Base-by-base conservation (phyloP, 345 rosid genomes). In the Geranium rotundifolium region DNA sequence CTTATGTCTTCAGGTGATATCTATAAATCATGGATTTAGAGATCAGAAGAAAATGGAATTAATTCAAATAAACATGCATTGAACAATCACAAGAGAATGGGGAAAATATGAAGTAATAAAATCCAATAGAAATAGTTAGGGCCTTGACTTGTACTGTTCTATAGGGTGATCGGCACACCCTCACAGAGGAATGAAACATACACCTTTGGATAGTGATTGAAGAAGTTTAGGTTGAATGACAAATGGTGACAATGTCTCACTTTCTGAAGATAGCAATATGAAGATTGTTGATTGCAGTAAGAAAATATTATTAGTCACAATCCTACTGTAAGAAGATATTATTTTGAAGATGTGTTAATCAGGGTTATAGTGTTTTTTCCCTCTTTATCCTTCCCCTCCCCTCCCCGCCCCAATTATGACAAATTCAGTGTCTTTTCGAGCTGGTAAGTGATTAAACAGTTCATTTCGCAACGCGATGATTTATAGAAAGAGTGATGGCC, bases 1-100 rank as follows among this genome's bases (percentile, higher is more conserved):
- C 82, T 84, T 61, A 93, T 90, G 66, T 90, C 99, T 77, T 81
- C 89, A 10, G 90, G 84, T 68, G 97, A 74, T 75, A 93, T 93
- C 99, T 93, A 70, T 54, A 19, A 66, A 72, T 37, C 50, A 13
- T 70, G 31, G 57, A 59, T 34, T 37, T 18, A 7, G 17, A 39
- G 19, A 58, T 59, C 49, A 31, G 52, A 54, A 61, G 27, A 37
- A 50, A 17, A 62, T 16, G 20, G 19, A 57, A 19, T 63, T 17
- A 27, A 18, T 20, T 39, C 9, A 41, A 41, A 41, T 5, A 41
- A 41, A 13, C 50, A 41, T 12, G 50, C 50, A 41, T 41, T 41
- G 50, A 41, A 12, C 12, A 41, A 41, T 41, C 50, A 41, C 50
- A 9, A 12, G 50, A 41, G 4, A 41, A 41, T 41, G 50, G 50